Base-by-base conservation (phyloP, 108 stramenopile species). In the Discostella stelligeroides region DNA sequence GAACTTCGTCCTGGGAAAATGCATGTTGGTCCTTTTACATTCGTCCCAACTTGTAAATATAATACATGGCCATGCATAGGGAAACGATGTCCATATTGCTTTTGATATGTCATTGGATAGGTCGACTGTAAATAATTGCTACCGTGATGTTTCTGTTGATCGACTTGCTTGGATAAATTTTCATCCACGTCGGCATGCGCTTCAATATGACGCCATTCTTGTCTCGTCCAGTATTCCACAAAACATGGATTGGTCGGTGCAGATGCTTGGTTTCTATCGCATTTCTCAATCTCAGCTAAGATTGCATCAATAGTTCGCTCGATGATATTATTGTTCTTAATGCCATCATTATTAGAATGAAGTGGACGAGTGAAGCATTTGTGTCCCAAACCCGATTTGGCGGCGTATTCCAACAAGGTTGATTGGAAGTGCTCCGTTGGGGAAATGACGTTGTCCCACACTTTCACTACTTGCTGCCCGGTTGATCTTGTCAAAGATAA, bases 111-210 rank as follows among this genome's bases (percentile, higher is more conserved):
- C 20, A 55, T 46, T 47, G 76, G 63, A 49, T 66, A 77, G n/a
- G 46, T 73, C 12, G 50, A 53, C 61, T 65, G 37, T 37, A 80
- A 75, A 18, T 60, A 34, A 38, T 66, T 29, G 15, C 21, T 28
- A n/a, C 37, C 50, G 25, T 39, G 34, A 40, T 25, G 3, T 14
- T 45, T 38, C 38, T 2, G 55, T 50, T 55, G 70, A 53, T 84
- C 84, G 13, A 81, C 50, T 46, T 48, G 13, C 47, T 86, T 88
- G 0, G 87, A 83, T 43, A 80, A 34, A 63, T 75, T 71, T 63
- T 90, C 89, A 63, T 89, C 88, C 0, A 92, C 84, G 80, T 92
- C 91, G 14, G 91, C 86, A 64, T 92, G 91, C 9, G 91, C 91
- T 41, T 88, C 85, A 27, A 86, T 92, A 38, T 81, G 77, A 30